Percentiles rank a stretch among this genome's conserved stretches.
Conservation (phyloP, 805 yeast genomes). For the Ogataea methylovora region DNA sequence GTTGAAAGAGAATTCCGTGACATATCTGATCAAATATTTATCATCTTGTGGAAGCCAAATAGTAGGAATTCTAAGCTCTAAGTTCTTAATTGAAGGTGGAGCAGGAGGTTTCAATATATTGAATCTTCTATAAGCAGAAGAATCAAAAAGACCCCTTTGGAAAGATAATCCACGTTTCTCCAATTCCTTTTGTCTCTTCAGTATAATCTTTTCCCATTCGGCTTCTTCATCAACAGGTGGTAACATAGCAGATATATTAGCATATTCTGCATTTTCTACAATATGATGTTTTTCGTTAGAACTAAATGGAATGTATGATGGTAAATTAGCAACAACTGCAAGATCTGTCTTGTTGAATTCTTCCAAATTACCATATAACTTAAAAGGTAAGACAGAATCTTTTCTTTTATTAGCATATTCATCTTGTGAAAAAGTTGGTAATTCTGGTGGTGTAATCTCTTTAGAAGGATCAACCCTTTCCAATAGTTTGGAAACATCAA, state of each 20-base stretch:
- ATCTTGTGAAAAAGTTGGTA: slow-evolving; percentile 25
- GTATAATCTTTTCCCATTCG: slow-evolving; percentile 49
- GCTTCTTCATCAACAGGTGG: slow-evolving; percentile 58
- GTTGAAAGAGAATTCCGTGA: slow-evolving; percentile 80
- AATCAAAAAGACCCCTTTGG: slow-evolving; percentile 51
- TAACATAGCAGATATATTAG: slow-evolving; percentile 60
- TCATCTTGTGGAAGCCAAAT: slow-evolving; percentile 97
- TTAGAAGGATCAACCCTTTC: slow-evolving; percentile 24
- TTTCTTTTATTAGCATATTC: slow-evolving; percentile 13
- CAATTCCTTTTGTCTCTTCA: slow-evolving; percentile 38
- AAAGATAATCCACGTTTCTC: slow-evolving; percentile 31
- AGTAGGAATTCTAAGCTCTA: slow-evolving; percentile 83
- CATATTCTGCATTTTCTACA: slow-evolving; percentile 22
- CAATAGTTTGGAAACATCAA: slow-evolving; percentile 30
- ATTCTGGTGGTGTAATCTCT: slow-evolving; percentile 20
- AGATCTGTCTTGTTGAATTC: slow-evolving; percentile 39
- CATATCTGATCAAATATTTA: slow-evolving; percentile 66
- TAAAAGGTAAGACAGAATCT: slow-evolving; percentile 32
- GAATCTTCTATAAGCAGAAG: slow-evolving; percentile 43
- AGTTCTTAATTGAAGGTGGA: slow-evolving; percentile 78
- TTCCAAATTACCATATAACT: slow-evolving; percentile 32
- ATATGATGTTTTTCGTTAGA: slow-evolving; percentile 24
- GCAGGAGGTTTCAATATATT: slow-evolving; percentile 77
- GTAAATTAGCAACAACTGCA: slow-evolving; percentile 39
- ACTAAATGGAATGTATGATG: slow-evolving; percentile 41